phyloP scores from a whole-genome alignment of 768 basidiomycete genomes.

The Suillus luteus region DNA sequence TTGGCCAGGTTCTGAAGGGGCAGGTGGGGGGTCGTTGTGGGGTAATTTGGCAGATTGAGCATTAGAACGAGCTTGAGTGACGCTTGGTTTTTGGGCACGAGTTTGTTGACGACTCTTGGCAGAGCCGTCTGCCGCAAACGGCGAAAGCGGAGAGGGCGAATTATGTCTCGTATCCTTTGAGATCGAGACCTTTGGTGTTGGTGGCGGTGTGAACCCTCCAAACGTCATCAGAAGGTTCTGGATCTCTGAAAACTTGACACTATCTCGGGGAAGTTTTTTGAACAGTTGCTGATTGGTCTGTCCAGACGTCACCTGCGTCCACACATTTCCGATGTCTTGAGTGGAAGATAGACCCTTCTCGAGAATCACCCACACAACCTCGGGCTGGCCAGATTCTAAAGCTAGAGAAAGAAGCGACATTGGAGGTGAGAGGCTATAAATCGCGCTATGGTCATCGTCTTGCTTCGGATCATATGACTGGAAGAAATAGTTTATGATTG shows the following conservation, averaged over 20 bases:
- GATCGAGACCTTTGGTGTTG: slow-evolving; percentile 28
- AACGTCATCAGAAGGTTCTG: slow-evolving; percentile 52
- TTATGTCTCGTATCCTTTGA: slow-evolving; percentile 15
- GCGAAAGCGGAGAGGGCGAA: slow-evolving; percentile 10
- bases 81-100: not conserved
- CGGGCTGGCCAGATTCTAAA: slow-evolving; percentile 60
- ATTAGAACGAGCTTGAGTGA: slow-evolving; percentile 2
- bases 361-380: slow-evolving; percentile 64
- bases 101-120: slow-evolving; percentile 17
- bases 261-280: slow-evolving; percentile 28
- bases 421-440: slow-evolving; percentile 49
- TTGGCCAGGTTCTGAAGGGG: slow-evolving; percentile 18
- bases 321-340: slow-evolving; percentile 52
- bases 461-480: slow-evolving; percentile 58
- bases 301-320: slow-evolving; percentile 48
- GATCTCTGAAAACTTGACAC: slow-evolving; percentile 49
- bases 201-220: slow-evolving; percentile 52
- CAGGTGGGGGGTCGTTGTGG: not conserved
- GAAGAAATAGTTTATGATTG: slow-evolving; percentile 62
- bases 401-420: slow-evolving; percentile 56
- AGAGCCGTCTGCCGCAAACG: not conserved
- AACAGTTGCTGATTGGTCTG: slow-evolving; percentile 30
- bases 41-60: not conserved
- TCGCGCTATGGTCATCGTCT: slow-evolving; percentile 44
- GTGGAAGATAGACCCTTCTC: slow-evolving; percentile 53